phyloP scores from a whole-genome alignment of 2,329 filamentous ascomycete species.

The Hymenoscyphus fructigenus region DNA sequence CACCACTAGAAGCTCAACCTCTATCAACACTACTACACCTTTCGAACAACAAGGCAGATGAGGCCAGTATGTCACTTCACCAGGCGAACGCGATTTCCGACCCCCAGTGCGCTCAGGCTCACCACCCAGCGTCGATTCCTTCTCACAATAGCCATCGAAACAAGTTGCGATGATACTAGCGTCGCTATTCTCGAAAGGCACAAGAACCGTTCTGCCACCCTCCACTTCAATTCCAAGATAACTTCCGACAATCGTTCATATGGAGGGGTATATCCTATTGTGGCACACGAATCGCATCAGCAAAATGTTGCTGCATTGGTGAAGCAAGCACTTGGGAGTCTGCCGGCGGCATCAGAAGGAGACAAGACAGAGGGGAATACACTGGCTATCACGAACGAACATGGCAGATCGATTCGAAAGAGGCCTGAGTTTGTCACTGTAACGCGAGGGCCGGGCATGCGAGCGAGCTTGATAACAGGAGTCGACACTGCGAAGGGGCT shows the following conservation, averaged over 20 bases:
- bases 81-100: conserved; percentile 20
- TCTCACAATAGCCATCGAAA: conserved; percentile 72
- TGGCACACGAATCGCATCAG: conserved; percentile 75
- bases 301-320: conserved; percentile 68
- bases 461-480: conserved; percentile 72
- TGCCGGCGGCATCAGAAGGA: conserved; percentile 39
- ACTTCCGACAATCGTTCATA: conserved; percentile 76
- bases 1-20: too few species aligned
- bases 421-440: conserved; percentile 83
- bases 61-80: conserved; percentile 29
- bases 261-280: conserved; percentile 76
- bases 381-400: conserved; percentile 12
- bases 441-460: conserved; percentile 89
- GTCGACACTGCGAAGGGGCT: conserved; percentile 85
- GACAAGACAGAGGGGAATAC: conserved; percentile 13
- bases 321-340: conserved; percentile 55
- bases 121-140: conserved; percentile 39
- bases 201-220: conserved; percentile 44
- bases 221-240: conserved; percentile 78
- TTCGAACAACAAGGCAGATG: conserved; percentile 31
- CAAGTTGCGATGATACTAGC: conserved; percentile 89
- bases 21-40: too few species aligned
- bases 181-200: conserved; percentile 74
- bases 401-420: conserved; percentile 36
- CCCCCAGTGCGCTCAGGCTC: not conserved